Evolutionary conservation across 768 basidiomycete species (phyloP).

Genomic region (Mycena galericulata): DNA sequence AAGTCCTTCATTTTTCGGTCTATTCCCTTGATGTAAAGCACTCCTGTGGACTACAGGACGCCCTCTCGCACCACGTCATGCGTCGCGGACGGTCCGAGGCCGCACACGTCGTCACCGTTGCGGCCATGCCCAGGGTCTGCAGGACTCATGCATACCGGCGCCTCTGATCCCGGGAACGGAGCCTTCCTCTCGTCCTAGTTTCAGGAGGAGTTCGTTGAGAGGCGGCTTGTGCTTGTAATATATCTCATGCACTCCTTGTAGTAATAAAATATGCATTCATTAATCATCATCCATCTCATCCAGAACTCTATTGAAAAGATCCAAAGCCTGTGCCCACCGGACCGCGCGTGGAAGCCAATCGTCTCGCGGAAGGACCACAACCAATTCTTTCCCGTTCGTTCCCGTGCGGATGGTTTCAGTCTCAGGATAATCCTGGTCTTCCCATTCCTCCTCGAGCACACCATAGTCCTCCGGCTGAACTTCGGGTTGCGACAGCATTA

Average conservation of each 20-base stretch:
- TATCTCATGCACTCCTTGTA: neutral
- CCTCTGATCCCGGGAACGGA: too few species aligned
- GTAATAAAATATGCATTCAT: neutral
- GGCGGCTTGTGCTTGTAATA: neutral
- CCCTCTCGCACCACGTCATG: too few species aligned
- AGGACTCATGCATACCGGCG: too few species aligned
- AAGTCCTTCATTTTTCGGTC: too few species aligned
- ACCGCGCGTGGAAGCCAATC: conserved; percentile 10
- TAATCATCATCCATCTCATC: neutral
- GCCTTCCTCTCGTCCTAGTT: too few species aligned
- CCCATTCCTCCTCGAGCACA: conserved; percentile 7
- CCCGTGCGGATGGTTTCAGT: conserved; percentile 1
- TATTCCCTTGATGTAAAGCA: too few species aligned
- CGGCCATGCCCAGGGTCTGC: too few species aligned
- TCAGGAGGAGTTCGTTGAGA: neutral
- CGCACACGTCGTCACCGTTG: too few species aligned
- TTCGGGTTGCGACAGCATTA: neutral
- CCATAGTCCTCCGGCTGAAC: conserved; percentile 9
- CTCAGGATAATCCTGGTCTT: conserved; percentile 5
- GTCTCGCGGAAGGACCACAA: neutral
- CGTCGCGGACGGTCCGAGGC: too few species aligned
- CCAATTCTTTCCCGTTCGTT: conserved; percentile 5
- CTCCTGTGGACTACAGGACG: too few species aligned
- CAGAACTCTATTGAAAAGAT: neutral
- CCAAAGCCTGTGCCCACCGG: conserved; percentile 2